Base-by-base conservation (phyloP, 257 asterid species). In the Leptodermis oblonga region DNA sequence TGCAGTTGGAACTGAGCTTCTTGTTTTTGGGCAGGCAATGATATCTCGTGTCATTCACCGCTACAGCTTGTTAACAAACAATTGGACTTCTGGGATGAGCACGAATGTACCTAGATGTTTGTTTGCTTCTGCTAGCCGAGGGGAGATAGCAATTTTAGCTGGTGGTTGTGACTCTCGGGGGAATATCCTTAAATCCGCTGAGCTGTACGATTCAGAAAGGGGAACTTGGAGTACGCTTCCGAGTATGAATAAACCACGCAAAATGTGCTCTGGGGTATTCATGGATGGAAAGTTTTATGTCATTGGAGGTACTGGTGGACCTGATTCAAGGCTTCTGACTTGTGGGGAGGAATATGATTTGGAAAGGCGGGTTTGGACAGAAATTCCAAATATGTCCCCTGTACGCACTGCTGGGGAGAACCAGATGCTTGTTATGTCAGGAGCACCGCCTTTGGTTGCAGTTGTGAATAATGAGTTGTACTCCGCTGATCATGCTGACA, bases 1-100 rank as follows among this genome's bases (percentile, higher is more conserved):
- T 70, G 97, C 99, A 0, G 99, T 94, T 59, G 99, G 99, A 13
- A 94, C 97, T 0, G 97, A 94, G 82, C 95, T 94, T 26, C 97
- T 94, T 48, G 96, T 94, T 64, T 94, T 94, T 4, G 99, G 99
- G 14, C 82, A 78, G 77, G 96, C 79, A 75, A 71, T 86, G 26
- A 66, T 82, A 81, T 73, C 96, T 22, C 95, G 89, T 42, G 95
- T 87, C 37, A 89, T 94, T 15, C 86, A 91, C 52, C 69, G 85
- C 7, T 94, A 91, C 76, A 89, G 99, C 70, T 72, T 94, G 69
- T 68, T 91, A 81, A 89, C 97, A 5, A 89, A 94, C 81, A 70
- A 81, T 11, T 94, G 99, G 99, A 81, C 96, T 1, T 80, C 95
- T 0, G 97, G 99, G 12, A 86, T 85, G 89, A 78, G 61, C 17